Conservation (phyloP, 208 protist genomes). For the Leishmania mexicana region DNA sequence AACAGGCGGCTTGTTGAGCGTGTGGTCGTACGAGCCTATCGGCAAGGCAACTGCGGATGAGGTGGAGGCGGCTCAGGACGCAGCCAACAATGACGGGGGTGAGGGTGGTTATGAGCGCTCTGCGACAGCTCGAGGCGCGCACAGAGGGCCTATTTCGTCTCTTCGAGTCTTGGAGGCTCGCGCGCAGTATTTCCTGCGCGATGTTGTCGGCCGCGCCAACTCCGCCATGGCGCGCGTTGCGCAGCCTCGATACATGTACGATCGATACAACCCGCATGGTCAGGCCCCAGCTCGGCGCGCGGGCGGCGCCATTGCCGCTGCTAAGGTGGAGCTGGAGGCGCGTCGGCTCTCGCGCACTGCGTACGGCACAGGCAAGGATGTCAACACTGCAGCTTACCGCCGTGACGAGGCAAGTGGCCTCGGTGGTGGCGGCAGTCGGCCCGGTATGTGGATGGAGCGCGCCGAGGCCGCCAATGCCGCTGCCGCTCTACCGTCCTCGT, state of each 20-base stretch:
- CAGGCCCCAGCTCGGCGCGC: slow-evolving; percentile 7
- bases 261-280: slow-evolving; percentile 27
- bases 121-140: slow-evolving; percentile 1
- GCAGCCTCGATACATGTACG: slow-evolving; percentile 43
- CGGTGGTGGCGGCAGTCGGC: slow-evolving; percentile 11
- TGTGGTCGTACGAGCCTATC: slow-evolving; percentile 52
- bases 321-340: not conserved
- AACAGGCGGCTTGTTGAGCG: slow-evolving; percentile 53
- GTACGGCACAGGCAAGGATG: slow-evolving; percentile 1
- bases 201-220: slow-evolving; percentile 33
- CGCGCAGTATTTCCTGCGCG: slow-evolving; percentile 34
- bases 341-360: not conserved
- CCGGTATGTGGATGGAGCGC: slow-evolving; percentile 24
- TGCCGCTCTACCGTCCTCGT: slow-evolving; percentile 24
- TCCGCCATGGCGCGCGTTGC: slow-evolving; percentile 15
- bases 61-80: not conserved
- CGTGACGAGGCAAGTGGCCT: slow-evolving; percentile 13
- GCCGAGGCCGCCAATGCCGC: slow-evolving; percentile 28
- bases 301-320: not conserved
- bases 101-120: slow-evolving; percentile 1
- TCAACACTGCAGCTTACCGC: slow-evolving; percentile 5
- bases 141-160: not conserved
- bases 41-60: not conserved
- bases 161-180: slow-evolving; percentile 13
- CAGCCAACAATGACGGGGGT: not conserved